A percentile compares a stretch with the other conserved stretches of the same genome.
phyloP scores from a whole-genome alignment of 495 filamentous ascomycete species.

The Xanthoparmelia taractica region DNA sequence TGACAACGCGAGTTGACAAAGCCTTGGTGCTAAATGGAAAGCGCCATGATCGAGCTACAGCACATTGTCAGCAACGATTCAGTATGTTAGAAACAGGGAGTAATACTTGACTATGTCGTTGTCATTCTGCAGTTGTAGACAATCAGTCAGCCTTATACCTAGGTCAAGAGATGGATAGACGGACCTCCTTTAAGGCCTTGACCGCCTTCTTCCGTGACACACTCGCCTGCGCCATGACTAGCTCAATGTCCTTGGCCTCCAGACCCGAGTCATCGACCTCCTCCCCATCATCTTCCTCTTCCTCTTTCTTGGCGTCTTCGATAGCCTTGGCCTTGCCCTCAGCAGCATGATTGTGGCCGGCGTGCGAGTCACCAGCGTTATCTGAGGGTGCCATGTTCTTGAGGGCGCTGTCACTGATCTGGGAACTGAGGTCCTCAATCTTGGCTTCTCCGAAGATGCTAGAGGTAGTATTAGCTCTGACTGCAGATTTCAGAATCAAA shows the following conservation, averaged over 20 bases:
- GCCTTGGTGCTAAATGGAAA: constrained; percentile 68
- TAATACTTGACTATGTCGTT: constrained; percentile 91
- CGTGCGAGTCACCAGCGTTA: constrained; percentile 82
- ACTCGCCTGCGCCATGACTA: constrained; percentile 96
- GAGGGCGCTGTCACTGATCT: constrained; percentile 31
- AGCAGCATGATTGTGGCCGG: constrained; percentile 59
- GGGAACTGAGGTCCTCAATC: constrained; percentile 98
- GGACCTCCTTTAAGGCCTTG: constrained; percentile 71
- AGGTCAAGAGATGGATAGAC: background rate
- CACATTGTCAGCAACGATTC: background rate
- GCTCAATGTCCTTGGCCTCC: constrained; percentile 97
- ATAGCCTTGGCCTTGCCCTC: constrained; percentile 71
- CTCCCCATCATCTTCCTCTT: constrained; percentile 90
- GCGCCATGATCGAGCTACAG: constrained; percentile 68
- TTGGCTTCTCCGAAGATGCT: constrained; percentile 99
- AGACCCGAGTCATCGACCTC: constrained; percentile 89
- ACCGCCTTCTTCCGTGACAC: constrained; percentile 97
- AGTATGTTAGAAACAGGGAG: background rate
- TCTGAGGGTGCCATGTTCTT: constrained; percentile 38
- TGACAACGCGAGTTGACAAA: background rate
- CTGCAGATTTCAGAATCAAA: background rate
- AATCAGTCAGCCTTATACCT: constrained; percentile 34
- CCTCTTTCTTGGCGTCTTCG: constrained; percentile 72
- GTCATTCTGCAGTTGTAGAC: constrained; percentile 53
- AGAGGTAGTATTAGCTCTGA: constrained; percentile 8